Conservation (phyloP, 2,329 filamentous ascomycete genomes). For the Simplicillium aogashimaense region DNA sequence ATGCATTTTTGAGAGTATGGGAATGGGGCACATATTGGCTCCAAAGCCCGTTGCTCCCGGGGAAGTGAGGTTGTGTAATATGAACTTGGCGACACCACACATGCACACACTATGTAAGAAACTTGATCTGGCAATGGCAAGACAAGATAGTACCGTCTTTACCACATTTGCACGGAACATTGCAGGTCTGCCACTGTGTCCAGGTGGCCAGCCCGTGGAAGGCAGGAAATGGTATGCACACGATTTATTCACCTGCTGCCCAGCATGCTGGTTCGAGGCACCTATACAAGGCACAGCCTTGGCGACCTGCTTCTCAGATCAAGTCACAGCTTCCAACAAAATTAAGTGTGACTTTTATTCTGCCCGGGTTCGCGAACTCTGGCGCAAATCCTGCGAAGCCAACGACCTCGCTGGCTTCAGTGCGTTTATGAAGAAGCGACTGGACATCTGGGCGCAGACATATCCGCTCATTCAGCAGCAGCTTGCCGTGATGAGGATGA, state of each 20-base stretch:
- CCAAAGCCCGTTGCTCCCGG: neutral
- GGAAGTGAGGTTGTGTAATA: neutral
- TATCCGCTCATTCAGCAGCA: constrained; percentile 4
- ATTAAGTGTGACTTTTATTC: constrained; percentile 4
- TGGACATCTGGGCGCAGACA: constrained; percentile 2
- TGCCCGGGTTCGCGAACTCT: neutral
- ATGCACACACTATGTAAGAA: neutral
- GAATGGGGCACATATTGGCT: neutral
- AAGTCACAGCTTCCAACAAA: neutral
- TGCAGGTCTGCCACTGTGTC: neutral
- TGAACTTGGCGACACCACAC: constrained; percentile 1
- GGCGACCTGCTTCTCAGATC: neutral
- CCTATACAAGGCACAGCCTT: neutral
- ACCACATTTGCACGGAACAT: neutral
- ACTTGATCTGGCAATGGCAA: neutral
- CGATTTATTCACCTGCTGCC: constrained; percentile 1
- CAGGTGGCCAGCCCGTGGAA: neutral
- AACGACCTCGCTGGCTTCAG: neutral
- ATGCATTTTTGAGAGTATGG: neutral
- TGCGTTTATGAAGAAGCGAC: neutral
- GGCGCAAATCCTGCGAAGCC: neutral
- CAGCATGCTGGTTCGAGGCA: constrained; percentile 2
- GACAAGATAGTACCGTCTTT: neutral
- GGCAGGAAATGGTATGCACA: neutral
- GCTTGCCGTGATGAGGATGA: constrained; percentile 2